phyloP scores from a whole-genome alignment of 2,329 filamentous ascomycete species.

The Xylaria multiplex region DNA sequence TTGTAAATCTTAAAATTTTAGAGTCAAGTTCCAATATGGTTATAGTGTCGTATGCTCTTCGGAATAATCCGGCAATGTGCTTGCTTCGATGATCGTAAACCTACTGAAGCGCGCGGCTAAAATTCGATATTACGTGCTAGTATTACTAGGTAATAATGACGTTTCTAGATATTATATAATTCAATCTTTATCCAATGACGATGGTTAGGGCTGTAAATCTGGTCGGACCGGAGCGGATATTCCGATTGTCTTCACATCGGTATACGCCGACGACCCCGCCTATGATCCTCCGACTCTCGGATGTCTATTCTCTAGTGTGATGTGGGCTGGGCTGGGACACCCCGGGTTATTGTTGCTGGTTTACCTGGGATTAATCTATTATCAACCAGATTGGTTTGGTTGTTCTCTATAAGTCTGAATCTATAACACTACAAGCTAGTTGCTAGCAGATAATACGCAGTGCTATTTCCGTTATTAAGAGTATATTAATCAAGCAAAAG shows the following conservation, averaged over 20 bases:
- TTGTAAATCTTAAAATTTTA: background rate
- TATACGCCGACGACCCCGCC: conserved; percentile 12
- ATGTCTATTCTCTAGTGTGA: background rate
- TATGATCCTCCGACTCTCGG: conserved; percentile 8
- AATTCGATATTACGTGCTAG: too few relatives aligned
- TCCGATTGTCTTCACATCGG: conserved; percentile 4
- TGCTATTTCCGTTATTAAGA: background rate
- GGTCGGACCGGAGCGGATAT: background rate
- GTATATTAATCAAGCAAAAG: background rate
- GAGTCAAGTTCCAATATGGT: background rate
- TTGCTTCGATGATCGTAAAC: too few relatives aligned
- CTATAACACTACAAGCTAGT: background rate
- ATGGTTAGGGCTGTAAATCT: background rate
- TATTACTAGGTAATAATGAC: too few relatives aligned
- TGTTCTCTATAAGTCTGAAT: background rate
- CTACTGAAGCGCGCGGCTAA: too few relatives aligned
- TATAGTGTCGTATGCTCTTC: too few relatives aligned
- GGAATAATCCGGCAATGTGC: too few relatives aligned
- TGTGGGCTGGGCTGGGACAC: background rate
- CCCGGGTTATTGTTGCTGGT: conserved; percentile 1
- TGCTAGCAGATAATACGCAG: background rate
- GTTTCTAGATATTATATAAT: too few relatives aligned
- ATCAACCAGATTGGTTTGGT: background rate
- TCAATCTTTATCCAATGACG: too few relatives aligned
- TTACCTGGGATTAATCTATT: background rate